These are phyloP conservation scores for Rubus idaeus DNA, from an alignment of 306 rosid genomes.

Conservation along the genomic window DNA sequence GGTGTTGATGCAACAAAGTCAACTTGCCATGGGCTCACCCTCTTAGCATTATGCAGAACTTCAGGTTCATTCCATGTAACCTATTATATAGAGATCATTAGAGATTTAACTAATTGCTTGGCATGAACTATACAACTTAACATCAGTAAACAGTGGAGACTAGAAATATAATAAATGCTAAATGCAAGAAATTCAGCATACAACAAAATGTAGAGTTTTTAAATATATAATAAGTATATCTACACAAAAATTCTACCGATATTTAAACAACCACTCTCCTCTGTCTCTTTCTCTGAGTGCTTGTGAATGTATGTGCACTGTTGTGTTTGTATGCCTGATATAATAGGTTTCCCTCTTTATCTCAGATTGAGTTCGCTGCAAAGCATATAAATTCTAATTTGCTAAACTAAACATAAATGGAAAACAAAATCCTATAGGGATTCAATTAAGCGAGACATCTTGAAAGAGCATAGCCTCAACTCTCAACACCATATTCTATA, in stretches of 20 bases:
- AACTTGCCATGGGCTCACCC: slow-evolving; percentile 82
- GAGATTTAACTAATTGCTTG: not conserved
- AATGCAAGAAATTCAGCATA: no score
- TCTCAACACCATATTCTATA: not conserved
- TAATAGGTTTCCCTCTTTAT: not conserved
- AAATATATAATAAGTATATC: no score
- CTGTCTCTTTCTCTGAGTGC: no score
- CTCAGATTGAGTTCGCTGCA: not conserved
- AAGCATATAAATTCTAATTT: not conserved
- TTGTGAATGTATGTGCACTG: not conserved
- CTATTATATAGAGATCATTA: slow-evolving; percentile 36
- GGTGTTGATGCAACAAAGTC: slow-evolving; percentile 27
- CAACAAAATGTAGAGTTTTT: no score
- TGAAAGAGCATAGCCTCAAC: not conserved
- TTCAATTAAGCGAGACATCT: not conserved
- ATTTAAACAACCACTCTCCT: not conserved
- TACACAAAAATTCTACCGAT: not conserved
- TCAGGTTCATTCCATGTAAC: slow-evolving; percentile 81
- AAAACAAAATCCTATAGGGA: not conserved
- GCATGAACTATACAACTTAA: no score
- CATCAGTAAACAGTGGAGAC: no score
- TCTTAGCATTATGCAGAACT: slow-evolving; percentile 48
- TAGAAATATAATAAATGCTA: no score
- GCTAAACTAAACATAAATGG: not conserved
- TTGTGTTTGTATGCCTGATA: not conserved